Evolutionary conservation across 2,329 filamentous ascomycete genomes (phyloP).

Genomic region (Penicillium expansum): DNA sequence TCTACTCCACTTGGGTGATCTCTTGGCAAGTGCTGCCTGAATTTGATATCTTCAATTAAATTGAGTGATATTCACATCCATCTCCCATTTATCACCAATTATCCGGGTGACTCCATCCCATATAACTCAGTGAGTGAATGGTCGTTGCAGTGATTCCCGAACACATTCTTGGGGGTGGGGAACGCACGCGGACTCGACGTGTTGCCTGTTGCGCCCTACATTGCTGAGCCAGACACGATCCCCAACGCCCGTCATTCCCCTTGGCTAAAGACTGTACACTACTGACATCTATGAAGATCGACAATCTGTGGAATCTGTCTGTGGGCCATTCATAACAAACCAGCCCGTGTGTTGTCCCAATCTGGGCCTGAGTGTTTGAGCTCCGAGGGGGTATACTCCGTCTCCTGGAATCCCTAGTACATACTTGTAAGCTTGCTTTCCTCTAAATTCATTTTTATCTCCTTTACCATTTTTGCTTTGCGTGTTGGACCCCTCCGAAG

Average conservation of each 20-base stretch:
- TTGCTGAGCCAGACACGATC: slow-evolving; percentile 16
- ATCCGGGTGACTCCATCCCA: too few relatives aligned
- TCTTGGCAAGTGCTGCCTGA: slow-evolving; percentile 4
- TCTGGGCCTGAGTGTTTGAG: slow-evolving; percentile 6
- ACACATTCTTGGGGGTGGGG: slow-evolving; percentile 20
- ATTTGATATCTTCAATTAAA: background rate
- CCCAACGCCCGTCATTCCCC: background rate
- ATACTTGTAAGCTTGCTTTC: slow-evolving; percentile 18
- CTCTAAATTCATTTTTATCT: background rate
- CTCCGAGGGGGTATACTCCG: background rate
- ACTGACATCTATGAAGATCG: slow-evolving; percentile 18
- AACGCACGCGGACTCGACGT: slow-evolving; percentile 5
- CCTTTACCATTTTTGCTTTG: slow-evolving; percentile 1
- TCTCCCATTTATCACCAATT: background rate
- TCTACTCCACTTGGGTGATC: slow-evolving; percentile 1
- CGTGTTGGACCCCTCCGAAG: background rate
- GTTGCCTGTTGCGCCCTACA: slow-evolving; percentile 18
- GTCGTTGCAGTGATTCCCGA: slow-evolving; percentile 9
- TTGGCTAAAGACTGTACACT: background rate
- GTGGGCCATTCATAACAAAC: slow-evolving; percentile 18
- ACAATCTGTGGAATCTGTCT: slow-evolving; percentile 15
- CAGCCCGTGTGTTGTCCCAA: slow-evolving; percentile 3
- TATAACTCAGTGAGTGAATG: background rate
- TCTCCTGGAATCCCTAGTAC: slow-evolving; percentile 13
- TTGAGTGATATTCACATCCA: background rate